Evolutionary conservation across 164 flowering plant species (phyloP).

Genomic region (Akebia trifoliata): DNA sequence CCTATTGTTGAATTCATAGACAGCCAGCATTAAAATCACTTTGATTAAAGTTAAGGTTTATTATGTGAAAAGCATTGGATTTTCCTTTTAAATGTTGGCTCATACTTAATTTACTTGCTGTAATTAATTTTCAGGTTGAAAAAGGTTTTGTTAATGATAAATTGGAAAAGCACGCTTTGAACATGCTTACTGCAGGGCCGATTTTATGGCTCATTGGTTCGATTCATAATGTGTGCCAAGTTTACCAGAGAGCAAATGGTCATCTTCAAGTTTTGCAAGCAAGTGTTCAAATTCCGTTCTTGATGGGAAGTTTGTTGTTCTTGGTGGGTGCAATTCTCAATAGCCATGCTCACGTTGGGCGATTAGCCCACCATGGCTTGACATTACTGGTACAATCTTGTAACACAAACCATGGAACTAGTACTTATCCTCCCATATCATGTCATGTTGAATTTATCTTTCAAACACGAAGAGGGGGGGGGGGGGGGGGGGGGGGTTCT

Average conservation of each 20-base stretch:
- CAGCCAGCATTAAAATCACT: too few relatives aligned
- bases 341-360: constrained; percentile 31
- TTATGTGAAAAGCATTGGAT: too few relatives aligned
- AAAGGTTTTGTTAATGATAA: constrained; percentile 30
- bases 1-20: too few relatives aligned
- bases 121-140: constrained; percentile 38
- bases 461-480: too few relatives aligned
- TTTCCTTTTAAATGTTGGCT: too few relatives aligned
- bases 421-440: too few relatives aligned
- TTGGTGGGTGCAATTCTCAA: constrained; percentile 64
- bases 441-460: too few relatives aligned
- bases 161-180: constrained; percentile 50
- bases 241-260: constrained; percentile 82
- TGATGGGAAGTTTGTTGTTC: constrained; percentile 66
- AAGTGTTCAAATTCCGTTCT: constrained; percentile 64
- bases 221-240: constrained; percentile 73
- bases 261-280: constrained; percentile 77
- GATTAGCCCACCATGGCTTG: constrained; percentile 38
- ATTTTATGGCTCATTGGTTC: constrained; percentile 79
- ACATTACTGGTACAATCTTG: constrained; percentile 56
- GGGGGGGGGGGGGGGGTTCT: too few relatives aligned
- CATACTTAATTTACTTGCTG: neutral
- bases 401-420: too few relatives aligned
- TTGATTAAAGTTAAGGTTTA: too few relatives aligned
- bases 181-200: constrained; percentile 72